Conservation (phyloP, 1,284 basidiomycete species). For the Agaricales sp. region DNA sequence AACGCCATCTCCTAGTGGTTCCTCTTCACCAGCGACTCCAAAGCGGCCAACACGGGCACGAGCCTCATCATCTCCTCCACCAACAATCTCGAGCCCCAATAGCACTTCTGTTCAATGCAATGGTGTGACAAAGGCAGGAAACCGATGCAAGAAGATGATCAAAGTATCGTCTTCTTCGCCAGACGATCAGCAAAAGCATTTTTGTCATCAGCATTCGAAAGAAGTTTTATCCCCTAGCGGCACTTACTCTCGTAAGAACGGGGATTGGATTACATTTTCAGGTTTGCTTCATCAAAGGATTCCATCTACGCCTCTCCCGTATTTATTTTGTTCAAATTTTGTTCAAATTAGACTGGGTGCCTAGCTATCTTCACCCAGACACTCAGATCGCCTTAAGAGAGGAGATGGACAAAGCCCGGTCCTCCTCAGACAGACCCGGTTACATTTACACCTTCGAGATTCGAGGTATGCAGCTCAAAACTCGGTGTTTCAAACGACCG, state of each 20-base stretch:
- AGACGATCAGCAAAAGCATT: conserved; percentile 31
- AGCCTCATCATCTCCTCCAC: conserved; percentile 14
- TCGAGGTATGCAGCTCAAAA: conserved; percentile 32
- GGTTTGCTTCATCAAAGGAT: conserved; percentile 28
- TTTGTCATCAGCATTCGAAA: conserved; percentile 60
- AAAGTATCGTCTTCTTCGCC: conserved; percentile 29
- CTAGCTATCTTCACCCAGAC: conserved; percentile 47
- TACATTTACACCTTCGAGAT: conserved; percentile 77
- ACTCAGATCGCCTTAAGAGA: conserved; percentile 53
- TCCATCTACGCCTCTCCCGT: conserved; percentile 3
- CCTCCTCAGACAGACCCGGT: conserved; percentile 48
- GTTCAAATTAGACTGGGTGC: conserved; percentile 53
- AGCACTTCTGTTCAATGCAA: conserved; percentile 37
- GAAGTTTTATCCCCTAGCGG: conserved; percentile 41
- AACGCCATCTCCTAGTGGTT: conserved; percentile 4
- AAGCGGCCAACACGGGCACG: conserved; percentile 8
- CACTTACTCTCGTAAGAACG: conserved; percentile 42
- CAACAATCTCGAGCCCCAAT: conserved; percentile 11
- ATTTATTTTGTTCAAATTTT: conserved; percentile 3
- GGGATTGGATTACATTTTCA: conserved; percentile 45
- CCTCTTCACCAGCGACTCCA: conserved; percentile 7
- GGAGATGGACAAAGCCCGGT: conserved; percentile 62
- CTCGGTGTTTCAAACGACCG: neutral
- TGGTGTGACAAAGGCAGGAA: conserved; percentile 55
- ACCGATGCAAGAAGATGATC: conserved; percentile 51